Percentiles rank a stretch among this genome's conserved stretches.
Evolutionary conservation across 2,329 filamentous ascomycete species (phyloP).

Genomic region (Cladosporium sp.): DNA sequence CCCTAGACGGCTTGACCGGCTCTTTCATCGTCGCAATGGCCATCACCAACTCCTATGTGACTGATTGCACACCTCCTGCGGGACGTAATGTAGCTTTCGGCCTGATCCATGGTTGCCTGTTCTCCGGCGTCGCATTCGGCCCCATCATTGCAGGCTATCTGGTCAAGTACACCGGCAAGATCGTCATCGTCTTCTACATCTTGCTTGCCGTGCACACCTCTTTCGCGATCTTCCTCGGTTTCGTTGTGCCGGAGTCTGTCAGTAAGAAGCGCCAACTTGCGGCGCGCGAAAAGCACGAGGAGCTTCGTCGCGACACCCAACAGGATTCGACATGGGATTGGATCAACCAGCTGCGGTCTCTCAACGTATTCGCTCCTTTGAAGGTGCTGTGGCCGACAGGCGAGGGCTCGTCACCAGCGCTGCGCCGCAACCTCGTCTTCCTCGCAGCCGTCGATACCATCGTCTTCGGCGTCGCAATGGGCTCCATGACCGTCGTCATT

Average conservation of each 20-base stretch:
- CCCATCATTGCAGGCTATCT: slow-evolving; percentile 76
- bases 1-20: slow-evolving; percentile 76
- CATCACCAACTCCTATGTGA: slow-evolving; percentile 76
- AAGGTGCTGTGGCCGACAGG: slow-evolving; percentile 70
- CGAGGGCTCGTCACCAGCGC: slow-evolving; percentile 49
- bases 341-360: slow-evolving; percentile 38
- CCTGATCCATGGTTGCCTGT: slow-evolving; percentile 83
- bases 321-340: slow-evolving; percentile 34
- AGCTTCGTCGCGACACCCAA: slow-evolving; percentile 13
- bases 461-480: slow-evolving; percentile 75
- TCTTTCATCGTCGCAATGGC: slow-evolving; percentile 82
- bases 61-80: slow-evolving; percentile 78
- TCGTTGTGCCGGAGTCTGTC: slow-evolving; percentile 78
- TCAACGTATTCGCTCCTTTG: slow-evolving; percentile 71
- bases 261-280: slow-evolving; percentile 63
- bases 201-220: slow-evolving; percentile 64
- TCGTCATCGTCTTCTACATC: slow-evolving; percentile 80
- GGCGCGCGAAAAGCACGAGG: slow-evolving; percentile 62
- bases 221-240: slow-evolving; percentile 65
- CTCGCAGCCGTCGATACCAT: slow-evolving; percentile 76
- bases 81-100: slow-evolving; percentile 78
- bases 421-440: slow-evolving; percentile 76
- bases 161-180: slow-evolving; percentile 65
- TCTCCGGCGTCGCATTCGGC: slow-evolving; percentile 80
- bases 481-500: slow-evolving; percentile 71